Evolutionary conservation across 768 basidiomycete species (phyloP).

Genomic region (Chalciporus pseudorubinellus): DNA sequence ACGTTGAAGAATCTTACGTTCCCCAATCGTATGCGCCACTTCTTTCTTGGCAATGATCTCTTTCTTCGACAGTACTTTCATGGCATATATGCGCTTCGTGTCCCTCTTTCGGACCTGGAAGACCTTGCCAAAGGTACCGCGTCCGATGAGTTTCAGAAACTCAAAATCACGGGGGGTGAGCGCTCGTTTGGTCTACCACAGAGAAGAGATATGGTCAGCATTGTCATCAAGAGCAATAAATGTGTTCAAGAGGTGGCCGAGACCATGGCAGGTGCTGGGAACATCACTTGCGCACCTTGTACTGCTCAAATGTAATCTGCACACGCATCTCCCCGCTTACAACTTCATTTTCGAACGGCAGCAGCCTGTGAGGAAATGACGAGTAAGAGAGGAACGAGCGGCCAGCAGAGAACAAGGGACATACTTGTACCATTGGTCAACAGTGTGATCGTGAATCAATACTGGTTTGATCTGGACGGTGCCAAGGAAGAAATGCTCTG

Average conservation of each 20-base stretch:
- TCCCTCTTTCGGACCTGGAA: slow-evolving; percentile 99
- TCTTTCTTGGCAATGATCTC: slow-evolving; percentile 99
- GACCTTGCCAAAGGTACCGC: slow-evolving; percentile 96
- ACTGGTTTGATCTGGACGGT: slow-evolving; percentile 88
- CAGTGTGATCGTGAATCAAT: slow-evolving; percentile 87
- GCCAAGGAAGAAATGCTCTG: slow-evolving; percentile 87
- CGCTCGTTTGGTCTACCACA: slow-evolving; percentile 70
- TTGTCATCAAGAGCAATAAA: slow-evolving; percentile 19
- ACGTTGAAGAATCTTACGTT: slow-evolving; percentile 96
- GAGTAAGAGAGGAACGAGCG: slow-evolving; percentile 17
- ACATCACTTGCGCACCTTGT: slow-evolving; percentile 54
- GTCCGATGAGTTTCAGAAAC: slow-evolving; percentile 97
- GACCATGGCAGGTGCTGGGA: slow-evolving; percentile 26
- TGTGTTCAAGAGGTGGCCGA: slow-evolving; percentile 24
- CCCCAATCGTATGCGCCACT: slow-evolving; percentile 98
- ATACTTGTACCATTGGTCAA: slow-evolving; percentile 97
- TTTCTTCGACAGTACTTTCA: slow-evolving; percentile 98
- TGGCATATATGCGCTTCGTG: slow-evolving; percentile 98
- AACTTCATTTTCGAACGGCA: slow-evolving; percentile 72
- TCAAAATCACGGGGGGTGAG: slow-evolving; percentile 96
- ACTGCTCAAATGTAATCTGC: slow-evolving; percentile 90
- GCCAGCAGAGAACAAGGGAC: slow-evolving; percentile 34
- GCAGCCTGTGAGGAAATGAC: slow-evolving; percentile 47
- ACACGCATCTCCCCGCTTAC: slow-evolving; percentile 93
- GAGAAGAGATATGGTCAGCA: slow-evolving; percentile 17